Base-by-base conservation (phyloP, 2,329 filamentous ascomycete genomes). In the Epichloe glyceriae region DNA sequence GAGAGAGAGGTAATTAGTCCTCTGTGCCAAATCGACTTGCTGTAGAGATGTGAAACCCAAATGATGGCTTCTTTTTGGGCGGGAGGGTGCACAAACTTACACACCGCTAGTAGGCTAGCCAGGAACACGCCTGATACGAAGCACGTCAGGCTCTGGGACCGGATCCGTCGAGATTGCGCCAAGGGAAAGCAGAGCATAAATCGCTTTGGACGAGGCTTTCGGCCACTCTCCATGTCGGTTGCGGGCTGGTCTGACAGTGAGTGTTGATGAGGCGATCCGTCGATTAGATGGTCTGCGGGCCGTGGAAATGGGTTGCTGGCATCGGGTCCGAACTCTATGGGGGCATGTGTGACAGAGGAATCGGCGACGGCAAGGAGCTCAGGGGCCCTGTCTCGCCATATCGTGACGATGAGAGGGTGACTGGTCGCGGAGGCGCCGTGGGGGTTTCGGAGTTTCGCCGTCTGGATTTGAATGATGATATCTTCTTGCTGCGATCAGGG, bases 71-170 rank as follows among this genome's bases (percentile, higher is more conserved):
- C 20, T 15, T 22, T 42, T 26, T n/a, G 38, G 38, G 40, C 38
- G n/a, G 17, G 19, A 14, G 8, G 19, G 11, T 33, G 10, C 8
- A 17, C 6, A 11, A 34, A 74, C 83, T 70, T 75, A 88, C 85
- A 90, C 37, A 85, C 72, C 49, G 76, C 67, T 41, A 88, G 62
- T 45, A 85, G 70, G 33, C 75, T 61, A 5, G 76, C 62, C 10
- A 87, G 64, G 51, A 87, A 78, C 5, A 76, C 54, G 1, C 83
- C 85, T 5, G 85, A 85, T 6, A 86, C 74, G 22, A 85, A 72
- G 60, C 78, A 83, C 34, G 74, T 74, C 50, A 83, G 60, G 39
- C 83, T 72, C 55, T 80, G 78, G 38, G 69, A 64, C 38, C 79
- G 73, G 53, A 79, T 70, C 48, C 69, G 71, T 46, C 67, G 66